phyloP scores from a whole-genome alignment of 2,329 filamentous ascomycete species.

The Botrytis medusae region DNA sequence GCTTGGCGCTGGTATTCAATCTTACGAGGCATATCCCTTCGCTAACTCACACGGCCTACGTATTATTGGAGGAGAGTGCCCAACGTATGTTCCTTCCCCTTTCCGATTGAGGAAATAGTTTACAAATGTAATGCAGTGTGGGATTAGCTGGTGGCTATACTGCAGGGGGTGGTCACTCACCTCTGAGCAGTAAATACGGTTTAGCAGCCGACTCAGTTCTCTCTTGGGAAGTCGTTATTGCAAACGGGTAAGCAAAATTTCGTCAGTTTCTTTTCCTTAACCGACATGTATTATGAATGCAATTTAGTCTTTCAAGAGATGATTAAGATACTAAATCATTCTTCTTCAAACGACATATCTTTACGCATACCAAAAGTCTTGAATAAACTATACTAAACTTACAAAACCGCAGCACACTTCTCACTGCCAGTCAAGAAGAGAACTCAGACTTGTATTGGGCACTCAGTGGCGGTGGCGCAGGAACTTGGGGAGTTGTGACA shows the following conservation, averaged over 20 bases:
- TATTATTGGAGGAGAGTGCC: slow-evolving; percentile 53
- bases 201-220: slow-evolving; percentile 62
- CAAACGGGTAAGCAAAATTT: slow-evolving; percentile 44
- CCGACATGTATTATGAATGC: too few relatives aligned
- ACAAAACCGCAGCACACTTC: slow-evolving; percentile 33
- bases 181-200: slow-evolving; percentile 52
- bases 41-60: slow-evolving; percentile 45
- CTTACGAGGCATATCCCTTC: slow-evolving; percentile 46
- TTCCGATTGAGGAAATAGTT: not conserved
- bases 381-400: slow-evolving; percentile 40
- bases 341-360: too few relatives aligned
- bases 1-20: slow-evolving; percentile 36
- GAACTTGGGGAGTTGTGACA: slow-evolving; percentile 58
- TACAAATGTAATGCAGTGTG: slow-evolving; percentile 47
- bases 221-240: slow-evolving; percentile 55
- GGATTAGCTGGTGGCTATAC: slow-evolving; percentile 49
- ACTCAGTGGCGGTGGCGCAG: slow-evolving; percentile 52
- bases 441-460: slow-evolving; percentile 63
- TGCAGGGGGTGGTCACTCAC: slow-evolving; percentile 59
- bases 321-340: too few relatives aligned
- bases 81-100: slow-evolving; percentile 29
- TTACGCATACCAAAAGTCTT: too few relatives aligned
- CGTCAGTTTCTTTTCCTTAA: too few relatives aligned
- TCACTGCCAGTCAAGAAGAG: slow-evolving; percentile 51
- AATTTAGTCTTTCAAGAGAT: too few relatives aligned